These are phyloP conservation scores for Rhynchosporium secalis DNA, from an alignment of 2,329 filamentous ascomycete species.

Conservation along the genomic window DNA sequence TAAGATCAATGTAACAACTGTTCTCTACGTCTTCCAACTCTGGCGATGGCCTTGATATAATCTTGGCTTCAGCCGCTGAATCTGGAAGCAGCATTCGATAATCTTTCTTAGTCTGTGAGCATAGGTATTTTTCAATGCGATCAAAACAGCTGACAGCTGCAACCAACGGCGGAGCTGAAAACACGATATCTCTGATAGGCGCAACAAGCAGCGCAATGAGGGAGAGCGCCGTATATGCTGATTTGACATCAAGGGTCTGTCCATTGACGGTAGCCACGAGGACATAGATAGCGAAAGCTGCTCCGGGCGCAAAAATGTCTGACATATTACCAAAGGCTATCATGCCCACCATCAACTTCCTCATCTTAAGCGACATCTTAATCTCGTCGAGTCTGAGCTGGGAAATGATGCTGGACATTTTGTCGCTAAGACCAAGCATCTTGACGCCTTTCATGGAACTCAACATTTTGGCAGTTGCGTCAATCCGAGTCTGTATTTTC, in stretches of 20 bases:
- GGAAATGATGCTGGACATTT: slow-evolving; percentile 40
- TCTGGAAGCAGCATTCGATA: slow-evolving; percentile 20
- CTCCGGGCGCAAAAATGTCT: slow-evolving; percentile 40
- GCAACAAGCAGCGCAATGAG: slow-evolving; percentile 44
- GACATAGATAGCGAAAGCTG: slow-evolving; percentile 44
- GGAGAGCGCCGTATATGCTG: slow-evolving; percentile 46
- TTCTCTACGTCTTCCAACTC: neutral
- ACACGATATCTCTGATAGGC: slow-evolving; percentile 45
- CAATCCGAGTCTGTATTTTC: slow-evolving; percentile 29
- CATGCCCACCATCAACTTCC: slow-evolving; percentile 27
- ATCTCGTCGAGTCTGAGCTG: slow-evolving; percentile 37
- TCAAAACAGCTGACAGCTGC: slow-evolving; percentile 44
- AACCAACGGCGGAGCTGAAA: slow-evolving; percentile 42
- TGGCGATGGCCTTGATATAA: neutral
- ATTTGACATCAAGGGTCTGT: slow-evolving; percentile 31
- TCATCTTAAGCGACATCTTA: slow-evolving; percentile 24
- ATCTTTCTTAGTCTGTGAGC: slow-evolving; percentile 19
- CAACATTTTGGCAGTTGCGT: slow-evolving; percentile 32
- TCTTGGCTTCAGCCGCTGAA: neutral
- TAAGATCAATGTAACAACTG: slow-evolving; percentile 21
- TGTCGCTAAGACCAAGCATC: slow-evolving; percentile 40
- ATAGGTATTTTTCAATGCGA: slow-evolving; percentile 43
- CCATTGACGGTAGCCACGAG: slow-evolving; percentile 36
- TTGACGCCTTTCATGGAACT: slow-evolving; percentile 38
- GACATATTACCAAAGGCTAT: slow-evolving; percentile 27